These are phyloP conservation scores for Trametes coccinea DNA, from an alignment of 768 basidiomycete species.

Conservation along the genomic window DNA sequence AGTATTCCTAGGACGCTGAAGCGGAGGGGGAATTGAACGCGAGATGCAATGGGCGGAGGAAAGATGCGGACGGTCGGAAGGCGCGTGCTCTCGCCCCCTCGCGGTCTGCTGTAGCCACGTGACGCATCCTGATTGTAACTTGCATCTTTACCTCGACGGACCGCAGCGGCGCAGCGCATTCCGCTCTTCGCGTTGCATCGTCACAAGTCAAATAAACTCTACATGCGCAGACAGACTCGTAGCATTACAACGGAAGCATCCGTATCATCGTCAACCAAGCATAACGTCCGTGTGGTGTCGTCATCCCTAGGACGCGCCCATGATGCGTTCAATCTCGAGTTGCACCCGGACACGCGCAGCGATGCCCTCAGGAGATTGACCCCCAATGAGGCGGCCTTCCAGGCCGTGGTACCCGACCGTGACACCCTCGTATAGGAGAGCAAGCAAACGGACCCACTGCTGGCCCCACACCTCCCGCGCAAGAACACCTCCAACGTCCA, in stretches of 20 bases:
- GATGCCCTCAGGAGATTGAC: slow-evolving; percentile 56
- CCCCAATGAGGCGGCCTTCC: slow-evolving; percentile 52
- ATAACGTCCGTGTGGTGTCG: not conserved
- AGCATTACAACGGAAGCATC: slow-evolving; percentile 7
- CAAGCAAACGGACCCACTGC: slow-evolving; percentile 77
- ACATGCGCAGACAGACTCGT: not conserved
- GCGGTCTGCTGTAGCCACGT: too few relatives aligned
- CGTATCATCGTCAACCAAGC: not conserved
- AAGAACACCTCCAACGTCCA: slow-evolving; percentile 68
- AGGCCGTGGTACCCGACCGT: slow-evolving; percentile 51
- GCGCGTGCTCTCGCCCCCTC: too few relatives aligned
- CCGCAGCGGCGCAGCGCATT: not conserved
- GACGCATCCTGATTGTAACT: not conserved
- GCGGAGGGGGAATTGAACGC: not conserved
- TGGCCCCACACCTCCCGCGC: slow-evolving; percentile 69
- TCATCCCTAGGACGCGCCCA: slow-evolving; percentile 31
- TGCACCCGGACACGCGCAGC: slow-evolving; percentile 65
- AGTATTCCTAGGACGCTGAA: slow-evolving; percentile 6
- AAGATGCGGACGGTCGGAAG: not conserved
- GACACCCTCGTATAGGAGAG: slow-evolving; percentile 62
- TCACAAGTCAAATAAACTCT: not conserved
- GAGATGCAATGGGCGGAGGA: not conserved
- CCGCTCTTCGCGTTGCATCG: not conserved
- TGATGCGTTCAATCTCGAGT: slow-evolving; percentile 66
- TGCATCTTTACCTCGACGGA: not conserved